Evolutionary conservation across 768 basidiomycete genomes (phyloP), one percentile per base, ranked within the genome.

Genomic region (Sporobolomyces pararoseus): DNA sequence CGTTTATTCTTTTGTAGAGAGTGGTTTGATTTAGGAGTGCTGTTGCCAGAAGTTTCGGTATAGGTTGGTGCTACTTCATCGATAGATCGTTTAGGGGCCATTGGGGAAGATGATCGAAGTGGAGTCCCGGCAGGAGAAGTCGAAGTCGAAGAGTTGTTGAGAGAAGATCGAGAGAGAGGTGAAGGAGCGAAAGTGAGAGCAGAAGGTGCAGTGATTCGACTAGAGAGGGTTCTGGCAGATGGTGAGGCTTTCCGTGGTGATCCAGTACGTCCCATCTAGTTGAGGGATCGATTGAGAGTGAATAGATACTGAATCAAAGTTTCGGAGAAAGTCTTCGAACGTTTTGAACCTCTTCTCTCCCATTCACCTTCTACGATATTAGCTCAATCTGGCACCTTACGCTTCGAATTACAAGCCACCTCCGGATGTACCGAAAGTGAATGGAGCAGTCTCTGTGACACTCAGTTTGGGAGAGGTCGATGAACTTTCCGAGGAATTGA

Each of bases 31-130:
- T 39, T 63, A 14, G 37, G 34, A 5, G 49, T 53, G 12, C 29
- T 52, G 37, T 32, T 17, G 19, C 9, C 51, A n/a, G n/a, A n/a
- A n/a, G n/a, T n/a, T n/a, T n/a, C n/a, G 51, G 31, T 46, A 12
- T 25, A 35, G 47, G 37, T 17, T 32, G 1, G 21, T 46, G 17
- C 27, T 60, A 39, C 44, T 16, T 55, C 64, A 53, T 65, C 63
- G 31, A 70, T 42, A 9, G 64, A 19, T 35, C 69, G 64, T 54
- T 70, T 70, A 59, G 59, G 69, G 0, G 64, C 69, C 17, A 65
- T 70, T 35, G 37, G 29, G 46, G 25, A 10, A 44, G 54, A 44
- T 5, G 29, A 19, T 47, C 6, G 25, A 16, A 49, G n/a, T 42
- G 39, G 9, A 9, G 39, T 42, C 17, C 39, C 39, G 9, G 39